Base-by-base conservation (phyloP, 495 filamentous ascomycete species). In the Aspergillus ostianus region DNA sequence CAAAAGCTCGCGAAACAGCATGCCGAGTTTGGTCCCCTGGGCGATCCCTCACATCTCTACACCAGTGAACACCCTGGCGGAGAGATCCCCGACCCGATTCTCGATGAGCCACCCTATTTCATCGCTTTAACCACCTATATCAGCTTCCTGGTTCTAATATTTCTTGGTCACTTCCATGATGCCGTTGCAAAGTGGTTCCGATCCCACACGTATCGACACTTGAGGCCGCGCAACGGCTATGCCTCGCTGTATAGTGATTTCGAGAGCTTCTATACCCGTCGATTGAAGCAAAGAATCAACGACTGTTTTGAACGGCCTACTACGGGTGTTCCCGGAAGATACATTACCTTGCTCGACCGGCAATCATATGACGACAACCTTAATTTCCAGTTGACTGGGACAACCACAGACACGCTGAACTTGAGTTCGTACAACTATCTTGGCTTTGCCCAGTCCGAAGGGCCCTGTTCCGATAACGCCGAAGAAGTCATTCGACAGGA, bases 401-500 rank as follows among this genome's bases (percentile, higher is more conserved):
- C 88, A 23, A 83, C 80, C 44, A 95, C 91, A 4, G 87, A 94
- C 70, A 95, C 92, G 0, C 76, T 96, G 47, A 96, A 96, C 69
- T 86, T 96, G 84, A 92, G 90, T 74, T 96, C 92, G 3, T 96
- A 96, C 78, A 96, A 96, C 67, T 96, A 96, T 67, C 87, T 96
- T 6, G 92, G 91, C 17, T 96, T 96, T 70, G 92, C 92, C 58
- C 92, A 96, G 70, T 94, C 92, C 8, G 90, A 93, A 62, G 92
- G 92, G 13, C 91, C 90, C 47, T 96, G 91, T 69, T 91, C 91
- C 36, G 92, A 96, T 74, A 86, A 86, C 36, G 90, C 92, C 17
- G 92, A 96, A 78, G 87, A 90, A 41, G 80, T 79, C 50, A 84
- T 92, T 60, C 85, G 84, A 67, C 87, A 84, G 70, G 89, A 90